These are phyloP conservation scores for Piper betle DNA, from an alignment of 164 flowering plant species.

Conservation along the genomic window DNA sequence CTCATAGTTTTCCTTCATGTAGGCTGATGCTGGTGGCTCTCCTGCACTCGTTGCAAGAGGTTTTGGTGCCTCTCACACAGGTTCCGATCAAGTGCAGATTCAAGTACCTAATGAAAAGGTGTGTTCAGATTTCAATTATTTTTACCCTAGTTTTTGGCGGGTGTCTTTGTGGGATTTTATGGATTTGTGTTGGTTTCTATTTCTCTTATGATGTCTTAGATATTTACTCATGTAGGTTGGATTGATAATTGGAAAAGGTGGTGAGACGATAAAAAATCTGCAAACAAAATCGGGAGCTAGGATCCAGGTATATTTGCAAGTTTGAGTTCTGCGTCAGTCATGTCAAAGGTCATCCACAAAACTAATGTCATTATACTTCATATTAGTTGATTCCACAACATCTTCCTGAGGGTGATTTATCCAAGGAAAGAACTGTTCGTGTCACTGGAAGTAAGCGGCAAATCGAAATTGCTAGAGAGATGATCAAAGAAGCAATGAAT, in stretches of 20 bases:
- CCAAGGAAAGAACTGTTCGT: constrained; percentile 75
- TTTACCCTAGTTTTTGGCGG: too few relatives aligned
- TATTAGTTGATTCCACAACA: constrained; percentile 83
- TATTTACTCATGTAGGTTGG: constrained; percentile 53
- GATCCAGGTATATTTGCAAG: constrained; percentile 70
- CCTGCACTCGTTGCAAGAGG: constrained; percentile 93
- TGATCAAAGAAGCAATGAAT: constrained; percentile 85
- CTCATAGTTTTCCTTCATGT: constrained; percentile 1
- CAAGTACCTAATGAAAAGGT: constrained; percentile 95
- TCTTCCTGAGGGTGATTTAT: constrained; percentile 68
- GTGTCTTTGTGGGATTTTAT: too few relatives aligned
- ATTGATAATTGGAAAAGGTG: constrained; percentile 85
- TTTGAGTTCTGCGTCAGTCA: too few relatives aligned
- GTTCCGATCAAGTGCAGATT: constrained; percentile 65
- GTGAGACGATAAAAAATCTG: constrained; percentile 78
- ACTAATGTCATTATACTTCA: background rate
- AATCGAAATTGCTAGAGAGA: constrained; percentile 72
- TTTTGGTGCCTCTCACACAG: constrained; percentile 51
- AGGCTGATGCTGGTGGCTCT: constrained; percentile 99
- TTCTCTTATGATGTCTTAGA: background rate
- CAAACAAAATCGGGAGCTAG: constrained; percentile 93
- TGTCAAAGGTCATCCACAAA: background rate
- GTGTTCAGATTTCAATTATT: too few relatives aligned
- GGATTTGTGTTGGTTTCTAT: too few relatives aligned
- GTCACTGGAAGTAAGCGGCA: constrained; percentile 79